Percentiles rank a stretch among this genome's conserved stretches.
Evolutionary conservation across 2,329 filamentous ascomycete genomes (phyloP).

Genomic region (Ophiosphaerella narmari): DNA sequence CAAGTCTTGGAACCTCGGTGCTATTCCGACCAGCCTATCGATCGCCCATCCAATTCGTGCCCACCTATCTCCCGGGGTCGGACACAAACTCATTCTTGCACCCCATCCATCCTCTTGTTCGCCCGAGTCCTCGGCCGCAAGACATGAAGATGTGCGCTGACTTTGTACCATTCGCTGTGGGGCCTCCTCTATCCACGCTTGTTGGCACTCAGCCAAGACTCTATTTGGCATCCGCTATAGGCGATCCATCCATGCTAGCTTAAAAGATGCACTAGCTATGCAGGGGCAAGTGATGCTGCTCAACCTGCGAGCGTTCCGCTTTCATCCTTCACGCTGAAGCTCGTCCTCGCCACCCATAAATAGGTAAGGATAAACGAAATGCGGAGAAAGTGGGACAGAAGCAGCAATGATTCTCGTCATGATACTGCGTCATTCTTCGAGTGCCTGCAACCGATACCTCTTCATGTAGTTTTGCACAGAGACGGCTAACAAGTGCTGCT

Average conservation of each 20-base stretch:
- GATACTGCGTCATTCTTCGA: no score
- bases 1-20: no score
- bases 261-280: constrained; percentile 23
- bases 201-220: constrained; percentile 20
- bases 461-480: neutral
- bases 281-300: constrained; percentile 31
- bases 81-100: no score
- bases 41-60: neutral
- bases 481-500: neutral
- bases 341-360: constrained; percentile 41
- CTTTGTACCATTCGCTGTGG: constrained; percentile 26
- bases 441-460: no score
- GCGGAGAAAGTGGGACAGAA: constrained; percentile 39
- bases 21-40: no score
- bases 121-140: constrained; percentile 17
- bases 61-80: neutral
- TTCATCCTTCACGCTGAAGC: constrained; percentile 23
- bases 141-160: constrained; percentile 31
- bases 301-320: constrained; percentile 22
- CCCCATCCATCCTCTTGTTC: neutral
- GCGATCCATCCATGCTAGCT: constrained; percentile 28
- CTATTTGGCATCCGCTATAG: constrained; percentile 33
- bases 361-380: constrained; percentile 39
- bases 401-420: constrained; percentile 11
- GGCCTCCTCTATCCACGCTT: constrained; percentile 21